phyloP scores from a whole-genome alignment of 352 stramenopile species.

The Pythium pyrilobum region DNA sequence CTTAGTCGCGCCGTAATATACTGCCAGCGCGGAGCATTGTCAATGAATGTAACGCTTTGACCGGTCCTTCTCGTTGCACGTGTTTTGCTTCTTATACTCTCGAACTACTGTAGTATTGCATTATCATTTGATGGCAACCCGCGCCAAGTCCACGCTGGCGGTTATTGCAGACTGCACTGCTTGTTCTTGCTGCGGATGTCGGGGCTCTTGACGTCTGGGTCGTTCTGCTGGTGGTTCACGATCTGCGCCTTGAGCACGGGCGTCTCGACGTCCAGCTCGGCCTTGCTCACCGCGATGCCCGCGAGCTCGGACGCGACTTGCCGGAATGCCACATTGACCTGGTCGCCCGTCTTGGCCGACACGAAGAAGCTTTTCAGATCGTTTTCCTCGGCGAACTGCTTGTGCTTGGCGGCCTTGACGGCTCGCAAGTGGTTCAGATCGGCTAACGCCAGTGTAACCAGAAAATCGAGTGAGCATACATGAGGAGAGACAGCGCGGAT shows the following conservation, averaged over 20 bases:
- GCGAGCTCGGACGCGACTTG: slow-evolving; percentile 82
- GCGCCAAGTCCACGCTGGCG: not conserved
- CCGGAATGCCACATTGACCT: slow-evolving; percentile 84
- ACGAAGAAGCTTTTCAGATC: slow-evolving; percentile 90
- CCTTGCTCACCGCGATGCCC: slow-evolving; percentile 74
- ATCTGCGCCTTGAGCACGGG: slow-evolving; percentile 90
- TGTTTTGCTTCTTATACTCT: slow-evolving; percentile 13
- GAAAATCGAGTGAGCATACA: not conserved
- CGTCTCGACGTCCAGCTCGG: slow-evolving; percentile 80
- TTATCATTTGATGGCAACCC: not conserved
- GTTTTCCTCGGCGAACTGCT: slow-evolving; percentile 93
- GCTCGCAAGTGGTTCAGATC: slow-evolving; percentile 90
- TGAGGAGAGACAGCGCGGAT: not conserved
- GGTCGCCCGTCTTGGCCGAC: slow-evolving; percentile 93
- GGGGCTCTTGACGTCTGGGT: slow-evolving; percentile 80
- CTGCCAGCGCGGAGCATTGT: slow-evolving; percentile 19
- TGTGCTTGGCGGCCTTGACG: slow-evolving; percentile 85
- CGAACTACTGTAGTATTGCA: not conserved
- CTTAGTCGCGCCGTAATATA: slow-evolving; percentile 14
- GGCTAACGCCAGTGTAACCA: slow-evolving; percentile 23
- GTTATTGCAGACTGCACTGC: slow-evolving; percentile 55
- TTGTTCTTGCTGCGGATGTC: slow-evolving; percentile 46
- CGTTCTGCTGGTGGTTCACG: slow-evolving; percentile 90
- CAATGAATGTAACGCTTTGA: slow-evolving; percentile 73
- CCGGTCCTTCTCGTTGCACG: slow-evolving; percentile 23